Evolutionary conservation across 2,329 filamentous ascomycete genomes (phyloP).

Genomic region (Emericellopsis atlantica): DNA sequence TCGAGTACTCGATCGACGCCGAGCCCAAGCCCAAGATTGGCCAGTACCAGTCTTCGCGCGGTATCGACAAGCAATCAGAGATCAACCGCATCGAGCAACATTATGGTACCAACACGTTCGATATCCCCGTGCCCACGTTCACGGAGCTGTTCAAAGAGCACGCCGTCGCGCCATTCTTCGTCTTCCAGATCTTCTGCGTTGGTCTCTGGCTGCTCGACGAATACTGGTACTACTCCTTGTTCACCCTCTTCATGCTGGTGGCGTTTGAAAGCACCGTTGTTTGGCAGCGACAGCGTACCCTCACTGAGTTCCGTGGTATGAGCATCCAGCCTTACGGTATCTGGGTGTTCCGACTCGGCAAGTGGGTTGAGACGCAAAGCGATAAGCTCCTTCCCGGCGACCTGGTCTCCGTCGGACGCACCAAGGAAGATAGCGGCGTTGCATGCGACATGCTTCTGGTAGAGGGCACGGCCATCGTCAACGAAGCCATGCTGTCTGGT

Average conservation of each 20-base stretch:
- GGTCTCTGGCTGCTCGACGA: constrained; percentile 98
- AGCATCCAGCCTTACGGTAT: constrained; percentile 97
- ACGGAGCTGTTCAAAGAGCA: constrained; percentile 96
- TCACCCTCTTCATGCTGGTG: constrained; percentile 97
- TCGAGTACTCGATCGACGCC: constrained; percentile 72
- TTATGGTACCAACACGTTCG: constrained; percentile 92
- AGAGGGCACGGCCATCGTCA: constrained; percentile 92
- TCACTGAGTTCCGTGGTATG: constrained; percentile 97
- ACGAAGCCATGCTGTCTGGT: constrained; percentile 97
- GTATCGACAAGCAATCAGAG: constrained; percentile 62
- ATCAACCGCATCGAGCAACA: constrained; percentile 74
- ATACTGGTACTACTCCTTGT: constrained; percentile 99
- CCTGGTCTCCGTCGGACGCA: constrained; percentile 80
- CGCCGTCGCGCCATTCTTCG: constrained; percentile 96
- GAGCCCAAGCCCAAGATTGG: constrained; percentile 72
- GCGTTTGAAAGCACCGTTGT: constrained; percentile 97
- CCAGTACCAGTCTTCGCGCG: constrained; percentile 68
- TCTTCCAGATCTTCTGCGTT: constrained; percentile 98
- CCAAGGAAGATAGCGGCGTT: constrained; percentile 93
- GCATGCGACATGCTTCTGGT: constrained; percentile 95
- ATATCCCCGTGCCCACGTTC: constrained; percentile 94
- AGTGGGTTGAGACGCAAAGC: constrained; percentile 80
- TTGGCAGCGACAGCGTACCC: constrained; percentile 92
- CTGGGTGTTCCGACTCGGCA: constrained; percentile 76
- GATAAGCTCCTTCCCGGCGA: constrained; percentile 90